These are phyloP conservation scores for Scheffersomyces coipomensis DNA, from an alignment of 805 yeast genomes.

Conservation along the genomic window DNA sequence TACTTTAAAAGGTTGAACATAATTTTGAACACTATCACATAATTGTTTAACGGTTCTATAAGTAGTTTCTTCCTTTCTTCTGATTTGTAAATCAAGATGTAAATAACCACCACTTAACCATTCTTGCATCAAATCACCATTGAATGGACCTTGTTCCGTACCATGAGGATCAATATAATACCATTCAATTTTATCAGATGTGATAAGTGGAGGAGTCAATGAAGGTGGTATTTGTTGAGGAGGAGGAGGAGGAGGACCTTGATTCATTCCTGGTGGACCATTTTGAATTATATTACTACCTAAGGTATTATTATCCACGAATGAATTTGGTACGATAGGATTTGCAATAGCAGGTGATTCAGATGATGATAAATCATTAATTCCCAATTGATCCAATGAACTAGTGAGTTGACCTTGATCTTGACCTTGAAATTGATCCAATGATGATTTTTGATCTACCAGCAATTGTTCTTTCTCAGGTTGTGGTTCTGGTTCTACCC, in stretches of 20 bases:
- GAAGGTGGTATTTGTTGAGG: constrained; percentile 1
- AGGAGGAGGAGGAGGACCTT: background rate
- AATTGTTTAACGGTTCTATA: constrained; percentile 56
- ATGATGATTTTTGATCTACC: too few species aligned
- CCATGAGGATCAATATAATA: constrained; percentile 69
- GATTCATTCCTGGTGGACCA: constrained; percentile 18
- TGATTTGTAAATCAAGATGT: constrained; percentile 49
- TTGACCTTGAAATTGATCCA: background rate
- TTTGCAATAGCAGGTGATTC: too few species aligned
- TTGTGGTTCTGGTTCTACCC: too few species aligned
- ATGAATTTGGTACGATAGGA: too few species aligned
- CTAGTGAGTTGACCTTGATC: background rate
- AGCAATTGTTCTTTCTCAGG: too few species aligned
- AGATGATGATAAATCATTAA: too few species aligned
- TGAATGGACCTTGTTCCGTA: constrained; percentile 78
- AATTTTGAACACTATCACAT: constrained; percentile 47
- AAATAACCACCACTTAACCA: constrained; percentile 71
- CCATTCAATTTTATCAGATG: constrained; percentile 58
- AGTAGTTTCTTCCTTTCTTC: constrained; percentile 54
- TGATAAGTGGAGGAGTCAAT: constrained; percentile 15
- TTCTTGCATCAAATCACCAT: constrained; percentile 69
- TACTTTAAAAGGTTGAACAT: constrained; percentile 57
- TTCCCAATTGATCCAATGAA: background rate
- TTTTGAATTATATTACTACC: too few species aligned
- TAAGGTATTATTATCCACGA: too few species aligned